Base-by-base conservation (phyloP, 2,329 filamentous ascomycete genomes). In the Mycosphaerelloides madeirae region DNA sequence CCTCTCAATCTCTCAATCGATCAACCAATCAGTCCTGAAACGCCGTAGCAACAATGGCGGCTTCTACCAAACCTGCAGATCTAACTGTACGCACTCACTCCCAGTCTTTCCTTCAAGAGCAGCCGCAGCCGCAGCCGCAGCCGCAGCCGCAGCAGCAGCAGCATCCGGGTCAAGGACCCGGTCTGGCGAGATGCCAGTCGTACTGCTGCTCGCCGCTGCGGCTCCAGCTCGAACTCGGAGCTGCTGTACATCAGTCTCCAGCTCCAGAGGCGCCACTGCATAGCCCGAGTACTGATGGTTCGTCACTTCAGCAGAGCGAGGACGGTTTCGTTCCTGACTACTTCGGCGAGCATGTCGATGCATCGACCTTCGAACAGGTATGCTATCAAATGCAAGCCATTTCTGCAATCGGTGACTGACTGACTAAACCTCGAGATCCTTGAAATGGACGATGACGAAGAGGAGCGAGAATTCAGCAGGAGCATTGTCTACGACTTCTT, bases 381-480 rank as follows among this genome's bases (percentile, higher is more conserved):
- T 44, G 54, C 19, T 31, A 28, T 13, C 13, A 34, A 31, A 18
- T 33, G 2, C n/a, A 20, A n/a, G 18, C 9, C 16, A 20, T 11
- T 43, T 31, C 20, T 29, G 6, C 2, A 18, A 6, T 16, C 22
- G n/a, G n/a, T n/a, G n/a, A n/a, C n/a, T 29, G n/a, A 13, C 32
- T 36, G 16, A 39, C n/a, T 8, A 11, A 36, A 31, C 18, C 13
- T 32, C 25, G 36, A 64, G 61, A 97, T 98, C 65, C 80, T 97
- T 52, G 93, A 97, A 69, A 96, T 98, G 91, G 93, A 98, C 66
- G 93, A 97, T 53, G 85, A 87, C 53, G 84, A 87, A 55, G 80
- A 83, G 9, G 85, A 91, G 53, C 78, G 83, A 58, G 88, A 95
- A 38, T 97, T 97, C 75, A 94, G 86, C 70, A 80, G 76, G 59